Evolutionary conservation across 352 stramenopile species (phyloP).

Genomic region (Elongisporangium undulatum): DNA sequence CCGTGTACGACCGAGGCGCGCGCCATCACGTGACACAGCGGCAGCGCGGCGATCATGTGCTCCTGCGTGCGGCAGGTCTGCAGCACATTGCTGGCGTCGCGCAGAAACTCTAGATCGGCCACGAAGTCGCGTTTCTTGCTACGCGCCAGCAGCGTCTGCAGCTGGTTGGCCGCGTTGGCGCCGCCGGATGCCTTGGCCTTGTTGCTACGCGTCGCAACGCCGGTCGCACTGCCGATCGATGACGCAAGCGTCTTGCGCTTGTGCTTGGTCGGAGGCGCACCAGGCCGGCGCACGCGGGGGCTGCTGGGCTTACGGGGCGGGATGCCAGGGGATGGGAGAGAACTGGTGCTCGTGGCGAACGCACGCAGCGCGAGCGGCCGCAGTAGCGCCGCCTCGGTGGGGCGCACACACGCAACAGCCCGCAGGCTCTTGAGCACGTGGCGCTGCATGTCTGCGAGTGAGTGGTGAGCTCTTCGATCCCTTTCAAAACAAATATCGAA

Average conservation of each 20-base stretch:
- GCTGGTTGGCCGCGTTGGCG: slow-evolving; percentile 10
- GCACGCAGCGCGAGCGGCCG: neutral
- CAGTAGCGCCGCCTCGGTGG: neutral
- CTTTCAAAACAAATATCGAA: neutral
- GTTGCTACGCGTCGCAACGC: slow-evolving; percentile 2
- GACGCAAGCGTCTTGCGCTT: slow-evolving; percentile 5
- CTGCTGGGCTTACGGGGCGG: neutral
- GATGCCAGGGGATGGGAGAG: neutral
- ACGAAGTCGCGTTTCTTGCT: slow-evolving; percentile 28
- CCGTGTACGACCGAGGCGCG: slow-evolving; percentile 25
- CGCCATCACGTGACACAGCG: slow-evolving; percentile 50
- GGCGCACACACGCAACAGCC: neutral
- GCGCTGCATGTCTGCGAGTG: neutral
- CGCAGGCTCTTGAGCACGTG: neutral
- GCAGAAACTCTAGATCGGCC: slow-evolving; percentile 41
- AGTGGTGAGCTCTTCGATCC: neutral
- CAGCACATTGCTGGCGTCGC: slow-evolving; percentile 32
- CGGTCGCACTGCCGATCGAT: neutral
- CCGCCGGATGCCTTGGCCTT: slow-evolving; percentile 7
- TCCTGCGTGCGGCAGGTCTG: slow-evolving; percentile 46
- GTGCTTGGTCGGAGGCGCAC: slow-evolving; percentile 2
- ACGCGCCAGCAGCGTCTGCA: slow-evolving; percentile 36
- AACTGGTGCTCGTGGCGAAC: neutral
- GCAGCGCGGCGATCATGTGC: slow-evolving; percentile 49
- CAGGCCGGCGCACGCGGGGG: neutral